Percentiles rank a stretch among this genome's conserved stretches.
phyloP scores from a whole-genome alignment of 257 asterid genomes.

The Pogostemon cablin region DNA sequence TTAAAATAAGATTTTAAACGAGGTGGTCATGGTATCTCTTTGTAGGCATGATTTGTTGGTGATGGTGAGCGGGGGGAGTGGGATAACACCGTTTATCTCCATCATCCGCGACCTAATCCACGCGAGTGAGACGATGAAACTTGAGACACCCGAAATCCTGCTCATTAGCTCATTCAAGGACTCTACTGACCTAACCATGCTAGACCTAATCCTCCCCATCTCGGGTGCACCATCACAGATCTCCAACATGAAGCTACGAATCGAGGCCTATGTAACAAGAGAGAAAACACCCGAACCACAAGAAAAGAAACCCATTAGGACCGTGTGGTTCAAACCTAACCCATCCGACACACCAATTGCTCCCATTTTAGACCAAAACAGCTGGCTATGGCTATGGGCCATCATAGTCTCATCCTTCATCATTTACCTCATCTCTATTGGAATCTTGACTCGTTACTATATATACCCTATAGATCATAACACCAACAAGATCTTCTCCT shows the following conservation, averaged over 20 bases:
- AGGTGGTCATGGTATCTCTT: not conserved
- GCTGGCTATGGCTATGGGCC: constrained; percentile 68
- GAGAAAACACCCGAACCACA: constrained; percentile 43
- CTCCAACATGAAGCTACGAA: constrained; percentile 43
- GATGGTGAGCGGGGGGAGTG: constrained; percentile 97
- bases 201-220: constrained; percentile 73
- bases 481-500: constrained; percentile 46
- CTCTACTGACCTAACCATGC: constrained; percentile 62
- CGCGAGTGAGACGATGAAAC: constrained; percentile 42
- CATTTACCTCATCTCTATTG: constrained; percentile 55
- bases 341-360: constrained; percentile 56
- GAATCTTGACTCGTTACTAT: constrained; percentile 49
- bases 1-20: not conserved
- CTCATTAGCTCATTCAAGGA: constrained; percentile 74
- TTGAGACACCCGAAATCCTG: constrained; percentile 56
- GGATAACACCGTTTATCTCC: constrained; percentile 88
- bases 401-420: constrained; percentile 62
- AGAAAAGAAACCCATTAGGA: constrained; percentile 35
- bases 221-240: constrained; percentile 45
- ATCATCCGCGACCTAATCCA: constrained; percentile 69
- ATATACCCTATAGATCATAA: constrained; percentile 67
- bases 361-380: constrained; percentile 58
- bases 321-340: constrained; percentile 63
- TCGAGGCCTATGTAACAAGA: constrained; percentile 75
- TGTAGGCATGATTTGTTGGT: constrained; percentile 70